Evolutionary conservation across 2,329 filamentous ascomycete species (phyloP).

Genomic region (Hypoxylon rubiginosum): DNA sequence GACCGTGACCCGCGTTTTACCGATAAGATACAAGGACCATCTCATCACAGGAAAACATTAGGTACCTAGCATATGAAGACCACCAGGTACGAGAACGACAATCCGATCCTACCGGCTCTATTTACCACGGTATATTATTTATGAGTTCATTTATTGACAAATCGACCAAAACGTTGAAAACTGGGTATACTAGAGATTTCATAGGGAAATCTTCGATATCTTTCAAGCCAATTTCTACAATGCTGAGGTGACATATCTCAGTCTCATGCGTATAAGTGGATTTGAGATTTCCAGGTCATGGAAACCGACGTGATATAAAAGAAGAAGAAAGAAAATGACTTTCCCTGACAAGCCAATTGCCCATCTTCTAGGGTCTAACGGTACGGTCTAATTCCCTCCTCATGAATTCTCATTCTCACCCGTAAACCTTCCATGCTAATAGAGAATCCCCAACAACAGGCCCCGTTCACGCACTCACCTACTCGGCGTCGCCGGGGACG

Average conservation of each 20-base stretch:
- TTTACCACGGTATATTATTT: not conserved
- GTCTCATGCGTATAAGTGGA: conserved; percentile 16
- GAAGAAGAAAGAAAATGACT: conserved; percentile 55
- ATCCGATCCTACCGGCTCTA: not conserved
- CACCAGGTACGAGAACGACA: not conserved
- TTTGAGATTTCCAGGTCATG: conserved; percentile 41
- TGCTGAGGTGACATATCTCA: conserved; percentile 23
- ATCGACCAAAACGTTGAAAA: not conserved
- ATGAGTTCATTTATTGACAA: not conserved
- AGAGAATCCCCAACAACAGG: conserved; percentile 59
- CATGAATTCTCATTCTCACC: not conserved
- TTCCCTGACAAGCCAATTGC: conserved; percentile 63
- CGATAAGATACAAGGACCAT: not conserved
- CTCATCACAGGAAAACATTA: not conserved
- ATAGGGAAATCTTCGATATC: not conserved
- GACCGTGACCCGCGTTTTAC: not conserved
- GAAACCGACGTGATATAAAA: conserved; percentile 41
- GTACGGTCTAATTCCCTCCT: conserved; percentile 54
- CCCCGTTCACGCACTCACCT: conserved; percentile 78
- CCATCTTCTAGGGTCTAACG: conserved; percentile 70
- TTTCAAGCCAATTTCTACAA: not conserved
- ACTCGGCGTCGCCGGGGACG: conserved; percentile 78
- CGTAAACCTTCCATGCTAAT: conserved; percentile 8
- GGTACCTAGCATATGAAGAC: too few species aligned
- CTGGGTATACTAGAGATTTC: not conserved